Conservation (phyloP, 495 filamentous ascomycete species). For the Pseudomonodictys pantanalensis region DNA sequence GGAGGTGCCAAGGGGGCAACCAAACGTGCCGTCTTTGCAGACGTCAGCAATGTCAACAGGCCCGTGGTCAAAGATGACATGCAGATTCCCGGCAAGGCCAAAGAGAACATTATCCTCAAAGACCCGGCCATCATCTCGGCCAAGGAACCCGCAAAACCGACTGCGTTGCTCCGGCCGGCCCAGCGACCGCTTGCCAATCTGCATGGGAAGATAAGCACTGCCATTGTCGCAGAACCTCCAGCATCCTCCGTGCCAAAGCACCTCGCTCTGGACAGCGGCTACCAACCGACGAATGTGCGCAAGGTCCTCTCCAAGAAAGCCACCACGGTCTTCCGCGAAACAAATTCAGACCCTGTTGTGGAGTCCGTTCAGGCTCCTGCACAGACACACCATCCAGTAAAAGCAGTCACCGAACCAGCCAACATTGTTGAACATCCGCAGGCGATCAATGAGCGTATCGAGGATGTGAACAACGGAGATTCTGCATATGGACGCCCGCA, state of each 20-base stretch:
- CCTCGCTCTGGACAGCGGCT: slow-evolving; percentile 1
- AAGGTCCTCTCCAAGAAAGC: slow-evolving; percentile 59
- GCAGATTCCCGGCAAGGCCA: slow-evolving; percentile 23
- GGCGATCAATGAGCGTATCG: too few species aligned
- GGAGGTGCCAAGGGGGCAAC: slow-evolving; percentile 60
- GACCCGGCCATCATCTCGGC: slow-evolving; percentile 41
- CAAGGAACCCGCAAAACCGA: slow-evolving; percentile 48
- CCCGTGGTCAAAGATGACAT: slow-evolving; percentile 48
- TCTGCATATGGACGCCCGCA: too few species aligned
- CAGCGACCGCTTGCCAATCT: slow-evolving; percentile 55
- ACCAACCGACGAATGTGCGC: slow-evolving; percentile 26
- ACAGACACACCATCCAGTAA: slow-evolving; percentile 7
- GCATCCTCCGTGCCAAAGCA: slow-evolving; percentile 18
- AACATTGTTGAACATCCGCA: background rate
- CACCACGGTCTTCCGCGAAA: slow-evolving; percentile 67
- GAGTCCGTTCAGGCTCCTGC: background rate
- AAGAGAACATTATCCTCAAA: slow-evolving; percentile 44
- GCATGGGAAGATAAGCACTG: slow-evolving; percentile 5
- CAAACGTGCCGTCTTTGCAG: slow-evolving; percentile 75
- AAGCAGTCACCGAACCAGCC: background rate
- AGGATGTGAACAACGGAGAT: too few species aligned
- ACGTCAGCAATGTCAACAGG: slow-evolving; percentile 72
- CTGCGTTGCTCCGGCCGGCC: slow-evolving; percentile 58
- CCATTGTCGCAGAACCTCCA: background rate
- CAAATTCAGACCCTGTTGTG: slow-evolving; percentile 6